Conservation (phyloP, 176 grass and related monocot genomes). For the Paspalum notatum region DNA sequence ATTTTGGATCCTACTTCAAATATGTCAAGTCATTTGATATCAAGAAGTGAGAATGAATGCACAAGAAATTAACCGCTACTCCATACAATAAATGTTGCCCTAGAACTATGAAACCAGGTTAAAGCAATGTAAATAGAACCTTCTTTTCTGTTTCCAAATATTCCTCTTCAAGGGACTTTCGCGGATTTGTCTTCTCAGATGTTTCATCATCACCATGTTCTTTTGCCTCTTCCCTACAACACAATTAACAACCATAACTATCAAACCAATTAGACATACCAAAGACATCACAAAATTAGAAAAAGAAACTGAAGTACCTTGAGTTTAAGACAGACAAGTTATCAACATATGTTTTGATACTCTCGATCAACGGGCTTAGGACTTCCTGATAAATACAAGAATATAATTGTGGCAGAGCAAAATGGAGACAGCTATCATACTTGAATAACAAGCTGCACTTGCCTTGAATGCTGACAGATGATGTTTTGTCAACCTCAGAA, state of each 20-base stretch:
- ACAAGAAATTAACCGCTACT: conserved; percentile 19
- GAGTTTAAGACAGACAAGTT: conserved; percentile 67
- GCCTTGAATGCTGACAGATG: conserved; percentile 86
- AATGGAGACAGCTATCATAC: conserved; percentile 5
- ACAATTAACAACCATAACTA: conserved; percentile 34
- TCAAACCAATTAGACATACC: neutral
- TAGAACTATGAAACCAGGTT: neutral
- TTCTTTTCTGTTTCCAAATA: conserved; percentile 95
- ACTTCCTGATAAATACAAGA: conserved; percentile 59
- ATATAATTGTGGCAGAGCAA: conserved; percentile 21
- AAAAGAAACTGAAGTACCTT: conserved; percentile 45
- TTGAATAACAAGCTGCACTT: conserved; percentile 38
- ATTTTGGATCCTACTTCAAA: conserved; percentile 19
- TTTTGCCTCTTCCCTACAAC: conserved; percentile 48
- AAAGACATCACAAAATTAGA: conserved; percentile 13
- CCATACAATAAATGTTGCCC: conserved; percentile 28
- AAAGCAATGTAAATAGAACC: conserved; percentile 43
- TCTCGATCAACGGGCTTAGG: conserved; percentile 57
- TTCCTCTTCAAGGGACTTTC: conserved; percentile 79
- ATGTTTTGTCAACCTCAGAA: conserved; percentile 84
- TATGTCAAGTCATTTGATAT: conserved; percentile 17
- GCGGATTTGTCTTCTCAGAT: conserved; percentile 59
- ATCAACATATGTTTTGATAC: conserved; percentile 73
- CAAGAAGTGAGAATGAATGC: conserved; percentile 1
- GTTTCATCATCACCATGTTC: conserved; percentile 49